Percentiles rank a stretch among this genome's conserved stretches.
Conservation (phyloP, 192 early-diverging fungal species). For the Phycomyces blakesleeanus region DNA sequence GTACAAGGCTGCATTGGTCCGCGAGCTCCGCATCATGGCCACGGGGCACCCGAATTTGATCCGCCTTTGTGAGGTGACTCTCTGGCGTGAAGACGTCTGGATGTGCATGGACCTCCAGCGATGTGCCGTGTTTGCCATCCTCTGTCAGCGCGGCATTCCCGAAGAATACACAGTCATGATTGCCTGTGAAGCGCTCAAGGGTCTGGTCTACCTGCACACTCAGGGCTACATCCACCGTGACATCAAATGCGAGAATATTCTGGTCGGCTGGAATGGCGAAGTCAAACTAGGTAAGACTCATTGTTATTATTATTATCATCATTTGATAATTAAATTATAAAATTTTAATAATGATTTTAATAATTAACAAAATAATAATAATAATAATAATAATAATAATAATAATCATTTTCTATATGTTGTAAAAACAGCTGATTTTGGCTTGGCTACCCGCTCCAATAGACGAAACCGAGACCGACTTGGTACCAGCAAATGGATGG, state of each 20-base stretch:
- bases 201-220: slow-evolving; percentile 34
- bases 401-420: neutral
- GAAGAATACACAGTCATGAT: slow-evolving; percentile 39
- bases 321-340: too few relatives aligned
- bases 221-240: slow-evolving; percentile 47
- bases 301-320: too few relatives aligned
- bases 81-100: slow-evolving; percentile 38
- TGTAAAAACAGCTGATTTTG: slow-evolving; percentile 35
- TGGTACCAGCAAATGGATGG: slow-evolving; percentile 46
- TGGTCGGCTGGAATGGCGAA: slow-evolving; percentile 37
- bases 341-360: too few relatives aligned
- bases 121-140: slow-evolving; percentile 36
- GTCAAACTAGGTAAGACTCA: slow-evolving; percentile 45
- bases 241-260: slow-evolving; percentile 43
- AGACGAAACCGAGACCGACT: slow-evolving; percentile 32
- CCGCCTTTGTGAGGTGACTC: slow-evolving; percentile 28
- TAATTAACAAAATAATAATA: too few relatives aligned
- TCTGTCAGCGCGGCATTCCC: slow-evolving; percentile 36
- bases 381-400: too few relatives aligned
- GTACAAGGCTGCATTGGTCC: slow-evolving; percentile 30
- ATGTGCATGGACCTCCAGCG: slow-evolving; percentile 37
- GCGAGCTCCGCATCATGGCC: slow-evolving; percentile 38
- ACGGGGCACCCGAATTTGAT: slow-evolving; percentile 31
- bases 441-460: slow-evolving; percentile 27
- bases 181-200: slow-evolving; percentile 35